A percentile compares a stretch with the other conserved stretches of the same genome.
These are phyloP conservation scores for Chaetomiaceae sp. DNA, from an alignment of 2,329 filamentous ascomycete genomes.

Conservation along the genomic window DNA sequence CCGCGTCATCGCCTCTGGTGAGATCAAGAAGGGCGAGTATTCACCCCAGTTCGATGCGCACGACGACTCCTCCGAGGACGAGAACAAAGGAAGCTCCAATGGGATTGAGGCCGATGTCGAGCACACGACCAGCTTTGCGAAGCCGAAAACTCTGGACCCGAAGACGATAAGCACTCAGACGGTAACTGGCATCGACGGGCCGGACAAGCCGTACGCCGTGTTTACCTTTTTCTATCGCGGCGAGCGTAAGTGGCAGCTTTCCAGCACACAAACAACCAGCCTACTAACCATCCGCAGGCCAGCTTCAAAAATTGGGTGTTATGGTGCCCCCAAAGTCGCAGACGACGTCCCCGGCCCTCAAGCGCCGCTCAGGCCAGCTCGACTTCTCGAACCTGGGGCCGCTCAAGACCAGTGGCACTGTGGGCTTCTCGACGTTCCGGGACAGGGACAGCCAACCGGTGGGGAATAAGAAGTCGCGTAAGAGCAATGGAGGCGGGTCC, in stretches of 20 bases:
- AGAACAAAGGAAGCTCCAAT: conserved; percentile 44
- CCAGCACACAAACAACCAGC: not conserved
- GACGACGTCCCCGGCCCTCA: conserved; percentile 57
- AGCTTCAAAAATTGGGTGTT: conserved; percentile 95
- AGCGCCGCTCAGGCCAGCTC: conserved; percentile 73
- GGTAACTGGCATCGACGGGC: conserved; percentile 94
- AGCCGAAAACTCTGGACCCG: conserved; percentile 90
- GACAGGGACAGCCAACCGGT: conserved; percentile 55
- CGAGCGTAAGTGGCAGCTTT: conserved; percentile 65
- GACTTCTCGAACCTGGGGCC: conserved; percentile 83
- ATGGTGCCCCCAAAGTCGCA: conserved; percentile 61
- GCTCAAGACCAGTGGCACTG: conserved; percentile 77
- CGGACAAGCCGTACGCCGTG: conserved; percentile 90
- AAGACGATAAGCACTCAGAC: conserved; percentile 98
- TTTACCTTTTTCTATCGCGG: conserved; percentile 98
- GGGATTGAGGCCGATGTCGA: conserved; percentile 77
- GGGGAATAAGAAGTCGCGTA: conserved; percentile 53
- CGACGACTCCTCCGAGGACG: conserved; percentile 76
- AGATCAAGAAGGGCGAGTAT: conserved; percentile 97
- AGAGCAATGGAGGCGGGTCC: conserved; percentile 56
- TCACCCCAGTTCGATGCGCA: conserved; percentile 96
- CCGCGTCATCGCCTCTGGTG: conserved; percentile 86
- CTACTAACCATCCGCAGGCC: conserved; percentile 49
- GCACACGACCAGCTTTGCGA: conserved; percentile 95
- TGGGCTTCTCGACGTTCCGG: conserved; percentile 84